These are phyloP conservation scores for Scheffersomyces stambukii DNA, from an alignment of 1,139 yeast species.

Conservation along the genomic window DNA sequence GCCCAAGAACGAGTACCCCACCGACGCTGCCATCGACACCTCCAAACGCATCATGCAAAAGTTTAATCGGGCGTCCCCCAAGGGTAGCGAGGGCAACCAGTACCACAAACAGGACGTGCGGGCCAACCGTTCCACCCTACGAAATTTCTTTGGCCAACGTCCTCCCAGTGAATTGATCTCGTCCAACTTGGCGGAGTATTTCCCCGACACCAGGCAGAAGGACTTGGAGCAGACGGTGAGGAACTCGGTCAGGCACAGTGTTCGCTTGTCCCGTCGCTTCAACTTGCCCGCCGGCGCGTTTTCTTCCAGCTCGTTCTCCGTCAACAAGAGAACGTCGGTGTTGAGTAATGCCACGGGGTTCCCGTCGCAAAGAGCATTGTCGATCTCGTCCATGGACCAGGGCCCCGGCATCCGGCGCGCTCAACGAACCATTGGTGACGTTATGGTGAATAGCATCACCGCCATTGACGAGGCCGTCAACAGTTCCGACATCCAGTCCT, in stretches of 20 bases:
- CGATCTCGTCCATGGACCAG: conserved; percentile 21
- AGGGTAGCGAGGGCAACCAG: conserved; percentile 10
- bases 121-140: conserved; percentile 24
- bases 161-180: conserved; percentile 94
- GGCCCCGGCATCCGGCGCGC: conserved; percentile 12
- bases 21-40: conserved; percentile 57
- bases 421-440: conserved; percentile 63
- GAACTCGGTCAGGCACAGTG: conserved; percentile 76
- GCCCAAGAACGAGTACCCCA: conserved; percentile 59
- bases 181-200: conserved; percentile 83
- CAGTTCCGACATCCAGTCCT: conserved; percentile 19
- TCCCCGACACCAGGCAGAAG: conserved; percentile 76
- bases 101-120: conserved; percentile 18
- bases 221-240: conserved; percentile 78
- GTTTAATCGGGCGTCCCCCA: conserved; percentile 19
- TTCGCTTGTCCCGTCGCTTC: conserved; percentile 48
- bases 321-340: conserved; percentile 20
- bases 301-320: conserved; percentile 13
- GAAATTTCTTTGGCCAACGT: conserved; percentile 76
- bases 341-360: conserved; percentile 19
- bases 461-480: conserved; percentile 58
- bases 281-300: conserved; percentile 22
- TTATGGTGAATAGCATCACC: conserved; percentile 53
- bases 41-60: conserved; percentile 44
- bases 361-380: conserved; percentile 16